These are phyloP conservation scores for Aspergillus pseudonomiae DNA, from an alignment of 2,329 filamentous ascomycete genomes.

Conservation along the genomic window DNA sequence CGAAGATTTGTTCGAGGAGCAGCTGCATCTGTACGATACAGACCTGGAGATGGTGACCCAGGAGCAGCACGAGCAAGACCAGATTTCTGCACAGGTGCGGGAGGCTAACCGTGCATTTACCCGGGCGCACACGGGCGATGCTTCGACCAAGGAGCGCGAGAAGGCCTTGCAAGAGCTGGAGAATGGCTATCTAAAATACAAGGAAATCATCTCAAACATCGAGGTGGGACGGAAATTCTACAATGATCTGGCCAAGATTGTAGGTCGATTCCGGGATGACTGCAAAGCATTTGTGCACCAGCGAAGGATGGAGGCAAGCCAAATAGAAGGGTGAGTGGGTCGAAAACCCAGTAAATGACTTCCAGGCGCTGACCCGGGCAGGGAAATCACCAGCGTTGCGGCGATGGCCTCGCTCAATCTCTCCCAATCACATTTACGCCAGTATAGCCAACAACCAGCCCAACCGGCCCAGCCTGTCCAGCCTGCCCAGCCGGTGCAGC, in stretches of 20 bases:
- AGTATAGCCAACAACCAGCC: slow-evolving; percentile 31
- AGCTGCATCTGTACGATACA: slow-evolving; percentile 77
- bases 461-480: background rate
- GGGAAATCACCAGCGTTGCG: slow-evolving; percentile 57
- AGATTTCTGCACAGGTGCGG: slow-evolving; percentile 68
- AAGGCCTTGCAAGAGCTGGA: slow-evolving; percentile 84
- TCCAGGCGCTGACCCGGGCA: slow-evolving; percentile 27
- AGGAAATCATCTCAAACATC: slow-evolving; percentile 89
- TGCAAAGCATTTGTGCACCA: slow-evolving; percentile 77
- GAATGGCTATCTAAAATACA: slow-evolving; percentile 92
- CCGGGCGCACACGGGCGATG: slow-evolving; percentile 68
- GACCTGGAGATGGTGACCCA: slow-evolving; percentile 72
- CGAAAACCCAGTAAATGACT: background rate
- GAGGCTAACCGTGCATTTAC: slow-evolving; percentile 80
- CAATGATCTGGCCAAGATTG: slow-evolving; percentile 89
- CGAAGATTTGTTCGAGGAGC: slow-evolving; percentile 83
- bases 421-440: slow-evolving; percentile 38
- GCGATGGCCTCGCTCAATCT: slow-evolving; percentile 63
- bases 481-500: background rate
- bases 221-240: slow-evolving; percentile 95
- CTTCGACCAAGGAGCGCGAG: slow-evolving; percentile 73
- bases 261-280: slow-evolving; percentile 81
- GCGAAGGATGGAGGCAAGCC: slow-evolving; percentile 76
- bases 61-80: slow-evolving; percentile 76
- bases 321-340: slow-evolving; percentile 70